Base-by-base conservation (phyloP, 1,284 basidiomycete species). In the Apiotrichum siamense region DNA sequence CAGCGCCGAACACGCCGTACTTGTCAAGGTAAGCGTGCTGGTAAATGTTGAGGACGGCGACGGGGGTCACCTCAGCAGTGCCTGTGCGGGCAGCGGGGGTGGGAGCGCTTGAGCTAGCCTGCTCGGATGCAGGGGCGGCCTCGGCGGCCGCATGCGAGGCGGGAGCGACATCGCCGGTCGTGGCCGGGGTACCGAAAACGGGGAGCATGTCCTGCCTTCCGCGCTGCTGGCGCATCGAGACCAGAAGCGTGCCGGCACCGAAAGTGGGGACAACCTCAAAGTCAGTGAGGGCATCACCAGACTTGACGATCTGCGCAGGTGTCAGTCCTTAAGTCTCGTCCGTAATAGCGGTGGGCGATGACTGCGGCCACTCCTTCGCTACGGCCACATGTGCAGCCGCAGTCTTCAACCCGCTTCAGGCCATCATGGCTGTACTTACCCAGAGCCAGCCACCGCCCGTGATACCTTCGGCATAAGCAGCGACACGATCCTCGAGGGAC, bases 1-100 rank as follows among this genome's bases (percentile, higher is more conserved):
- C 88, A 76, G 90, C 91, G 36, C 89, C 91, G 88, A 89, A 94
- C 17, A 98, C 83, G 12, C 94, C 94, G 66, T 89, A 93, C 54
- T 86, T 86, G 44, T 87, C 84, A 61, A 98, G 77, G 87, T 92
- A 98, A 23, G 87, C 85, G 65, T 92, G 92, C 74, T 97, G 92
- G 65, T 91, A 84, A 21, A 94, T 80, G 49, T 85, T 86, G 55
- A 97, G 73, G 61, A 88, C 91, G 66, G 94, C 85, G 24, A 74
- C 48, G 7, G 73, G 73, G 11, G 45, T 57, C 11, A 40, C 42
- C 44, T 53, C 45, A 18, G 27, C 37, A 35, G 25, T 4, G 23
- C 24, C 15, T n/a, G 43, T 35, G 33, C 20, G 23, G 10, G 15
- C 3, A 18, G 36, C 35, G 42, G 42, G 23, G 21, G 51, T 44